These are phyloP conservation scores for Heimioporus sp. DNA, from an alignment of 768 basidiomycete genomes.

Conservation along the genomic window DNA sequence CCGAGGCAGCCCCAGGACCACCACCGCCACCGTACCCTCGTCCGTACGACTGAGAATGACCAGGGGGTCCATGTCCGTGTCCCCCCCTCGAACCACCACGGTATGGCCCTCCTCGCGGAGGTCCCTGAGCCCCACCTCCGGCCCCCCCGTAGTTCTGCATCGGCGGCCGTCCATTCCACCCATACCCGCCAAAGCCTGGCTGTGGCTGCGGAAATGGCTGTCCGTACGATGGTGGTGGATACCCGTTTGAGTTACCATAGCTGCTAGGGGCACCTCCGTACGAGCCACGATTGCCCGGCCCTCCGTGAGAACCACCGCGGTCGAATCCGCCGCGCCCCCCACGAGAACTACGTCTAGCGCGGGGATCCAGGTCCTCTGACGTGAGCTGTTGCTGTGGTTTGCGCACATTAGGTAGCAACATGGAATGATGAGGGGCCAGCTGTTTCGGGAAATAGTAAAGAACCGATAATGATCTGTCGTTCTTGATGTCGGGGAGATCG, in stretches of 20 bases:
- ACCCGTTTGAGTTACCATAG: constrained; percentile 17
- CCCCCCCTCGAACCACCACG: constrained; percentile 25
- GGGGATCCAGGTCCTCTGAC: constrained; percentile 65
- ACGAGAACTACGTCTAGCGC: constrained; percentile 51
- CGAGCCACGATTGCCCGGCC: constrained; percentile 10
- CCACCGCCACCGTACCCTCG: constrained; percentile 25
- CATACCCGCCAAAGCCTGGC: constrained; percentile 30
- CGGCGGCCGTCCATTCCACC: constrained; percentile 32
- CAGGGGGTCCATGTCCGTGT: constrained; percentile 19
- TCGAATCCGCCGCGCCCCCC: constrained; percentile 44
- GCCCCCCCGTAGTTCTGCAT: constrained; percentile 31
- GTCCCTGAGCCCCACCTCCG: constrained; percentile 28
- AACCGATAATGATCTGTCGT: constrained; percentile 85
- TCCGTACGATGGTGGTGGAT: constrained; percentile 19
- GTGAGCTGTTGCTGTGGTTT: constrained; percentile 60
- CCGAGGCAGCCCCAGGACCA: constrained; percentile 17
- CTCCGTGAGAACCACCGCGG: constrained; percentile 23
- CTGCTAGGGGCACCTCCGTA: constrained; percentile 16
- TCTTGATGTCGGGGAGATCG: constrained; percentile 74
- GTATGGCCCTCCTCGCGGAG: constrained; percentile 24
- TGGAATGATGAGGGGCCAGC: constrained; percentile 77
- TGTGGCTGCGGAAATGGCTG: constrained; percentile 19
- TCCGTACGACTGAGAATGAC: constrained; percentile 21
- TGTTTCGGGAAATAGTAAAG: constrained; percentile 90
- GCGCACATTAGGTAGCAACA: constrained; percentile 72